These are phyloP conservation scores for Yarrowia deformans DNA, from an alignment of 805 yeast species.

Conservation along the genomic window DNA sequence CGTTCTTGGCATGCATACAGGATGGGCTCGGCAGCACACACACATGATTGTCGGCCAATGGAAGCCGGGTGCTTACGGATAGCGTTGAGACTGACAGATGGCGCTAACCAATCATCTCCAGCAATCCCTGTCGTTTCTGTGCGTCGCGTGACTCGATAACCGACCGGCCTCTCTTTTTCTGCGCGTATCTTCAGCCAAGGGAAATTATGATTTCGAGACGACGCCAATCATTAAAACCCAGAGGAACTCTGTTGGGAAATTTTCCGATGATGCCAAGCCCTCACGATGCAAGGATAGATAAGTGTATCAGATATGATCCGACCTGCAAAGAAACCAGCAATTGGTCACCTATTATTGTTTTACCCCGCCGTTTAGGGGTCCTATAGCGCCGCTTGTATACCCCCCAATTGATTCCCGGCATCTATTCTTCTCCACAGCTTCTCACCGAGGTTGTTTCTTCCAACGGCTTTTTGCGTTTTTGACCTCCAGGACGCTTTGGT, in stretches of 20 bases:
- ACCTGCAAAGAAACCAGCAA: not conserved
- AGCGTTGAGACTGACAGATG: not conserved
- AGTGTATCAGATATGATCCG: slow-evolving; percentile 28
- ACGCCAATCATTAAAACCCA: slow-evolving; percentile 25
- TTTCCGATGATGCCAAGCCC: slow-evolving; percentile 33
- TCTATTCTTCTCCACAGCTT: not conserved
- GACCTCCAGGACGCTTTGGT: not conserved
- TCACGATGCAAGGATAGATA: slow-evolving; percentile 14
- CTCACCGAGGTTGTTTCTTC: not conserved
- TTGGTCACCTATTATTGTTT: not conserved
- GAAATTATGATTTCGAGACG: slow-evolving; percentile 9
- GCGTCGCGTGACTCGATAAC: slow-evolving; percentile 26
- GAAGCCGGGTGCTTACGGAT: not conserved
- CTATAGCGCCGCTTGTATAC: not conserved
- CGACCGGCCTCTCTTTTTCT: not conserved
- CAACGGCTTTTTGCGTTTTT: slow-evolving; percentile 8
- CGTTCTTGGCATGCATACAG: slow-evolving; percentile 19
- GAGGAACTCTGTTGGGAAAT: slow-evolving; percentile 27
- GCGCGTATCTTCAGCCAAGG: slow-evolving; percentile 6
- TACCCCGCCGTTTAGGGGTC: not conserved
- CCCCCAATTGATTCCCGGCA: not conserved
- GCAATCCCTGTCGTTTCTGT: not conserved
- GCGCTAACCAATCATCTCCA: not conserved
- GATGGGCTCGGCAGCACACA: slow-evolving; percentile 18
- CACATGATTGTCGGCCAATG: slow-evolving; percentile 7